Evolutionary conservation across 2,329 filamentous ascomycete species (phyloP).

Genomic region (Calonectria montana): DNA sequence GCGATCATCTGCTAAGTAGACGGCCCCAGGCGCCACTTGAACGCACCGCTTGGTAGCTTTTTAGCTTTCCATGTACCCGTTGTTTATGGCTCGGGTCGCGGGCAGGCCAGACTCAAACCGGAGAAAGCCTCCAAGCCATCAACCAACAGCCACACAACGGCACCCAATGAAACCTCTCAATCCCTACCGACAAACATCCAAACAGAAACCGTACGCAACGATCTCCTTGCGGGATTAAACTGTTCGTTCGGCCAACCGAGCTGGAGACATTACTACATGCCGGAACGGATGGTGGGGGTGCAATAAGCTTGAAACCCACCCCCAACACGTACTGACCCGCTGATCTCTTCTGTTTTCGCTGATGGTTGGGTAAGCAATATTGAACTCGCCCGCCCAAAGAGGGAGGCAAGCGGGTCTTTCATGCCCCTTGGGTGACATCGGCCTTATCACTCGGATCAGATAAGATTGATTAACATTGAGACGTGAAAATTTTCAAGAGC

Average conservation of each 20-base stretch:
- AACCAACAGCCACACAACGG: background rate
- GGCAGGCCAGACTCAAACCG: too few species aligned
- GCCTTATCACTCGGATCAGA: constrained; percentile 2
- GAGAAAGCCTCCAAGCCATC: background rate
- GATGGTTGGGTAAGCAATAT: background rate
- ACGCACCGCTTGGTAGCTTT: background rate
- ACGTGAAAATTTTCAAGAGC: background rate
- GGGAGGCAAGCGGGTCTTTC: background rate
- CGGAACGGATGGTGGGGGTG: background rate
- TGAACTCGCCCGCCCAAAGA: background rate
- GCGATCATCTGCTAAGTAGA: background rate
- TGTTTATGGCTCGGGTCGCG: too few species aligned
- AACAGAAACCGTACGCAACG: background rate
- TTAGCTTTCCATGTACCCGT: background rate
- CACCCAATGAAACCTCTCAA: background rate
- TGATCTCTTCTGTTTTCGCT: background rate
- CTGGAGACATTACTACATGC: background rate
- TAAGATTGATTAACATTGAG: constrained; percentile 2
- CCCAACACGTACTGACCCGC: background rate
- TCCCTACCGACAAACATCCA: background rate
- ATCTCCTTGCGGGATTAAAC: background rate
- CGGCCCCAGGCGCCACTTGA: background rate
- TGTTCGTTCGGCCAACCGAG: background rate
- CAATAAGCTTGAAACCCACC: background rate
- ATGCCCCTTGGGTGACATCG: background rate